These are phyloP conservation scores for Gaeumannomyces sp. DNA, from an alignment of 2,329 filamentous ascomycete genomes.

Conservation along the genomic window DNA sequence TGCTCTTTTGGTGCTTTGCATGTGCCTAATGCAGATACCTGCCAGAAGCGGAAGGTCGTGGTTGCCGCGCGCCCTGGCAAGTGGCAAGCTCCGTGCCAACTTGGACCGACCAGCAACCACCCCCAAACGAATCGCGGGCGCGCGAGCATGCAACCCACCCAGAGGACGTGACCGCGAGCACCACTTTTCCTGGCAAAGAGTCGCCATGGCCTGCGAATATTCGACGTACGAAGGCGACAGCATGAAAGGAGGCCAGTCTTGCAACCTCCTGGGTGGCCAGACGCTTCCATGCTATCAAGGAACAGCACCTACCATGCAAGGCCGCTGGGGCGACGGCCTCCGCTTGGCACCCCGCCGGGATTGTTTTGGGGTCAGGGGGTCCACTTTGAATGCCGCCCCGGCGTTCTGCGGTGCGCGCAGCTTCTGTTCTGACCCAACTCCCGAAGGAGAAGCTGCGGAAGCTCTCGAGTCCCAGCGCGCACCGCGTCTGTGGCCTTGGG, in stretches of 20 bases:
- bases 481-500: neutral
- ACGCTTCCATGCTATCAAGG: neutral
- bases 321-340: too few species aligned
- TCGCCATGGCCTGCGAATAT: too few species aligned
- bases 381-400: neutral
- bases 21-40: neutral
- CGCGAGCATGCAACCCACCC: too few species aligned
- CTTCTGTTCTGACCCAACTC: neutral
- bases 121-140: neutral
- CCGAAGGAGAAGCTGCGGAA: neutral
- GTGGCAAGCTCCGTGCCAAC: neutral
- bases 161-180: neutral
- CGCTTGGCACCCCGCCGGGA: neutral
- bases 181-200: neutral
- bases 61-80: too few species aligned
- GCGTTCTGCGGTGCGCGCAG: neutral
- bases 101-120: neutral
- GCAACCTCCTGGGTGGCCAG: neutral
- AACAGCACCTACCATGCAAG: neutral
- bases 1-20: neutral
- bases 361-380: neutral
- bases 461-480: neutral
- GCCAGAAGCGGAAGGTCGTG: constrained; percentile 1
- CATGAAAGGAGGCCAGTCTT: neutral
- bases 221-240: too few species aligned